Percentiles rank a stretch among this genome's conserved stretches.
Conservation (phyloP, 2,329 filamentous ascomycete genomes). For the Xylariaceae sp. region DNA sequence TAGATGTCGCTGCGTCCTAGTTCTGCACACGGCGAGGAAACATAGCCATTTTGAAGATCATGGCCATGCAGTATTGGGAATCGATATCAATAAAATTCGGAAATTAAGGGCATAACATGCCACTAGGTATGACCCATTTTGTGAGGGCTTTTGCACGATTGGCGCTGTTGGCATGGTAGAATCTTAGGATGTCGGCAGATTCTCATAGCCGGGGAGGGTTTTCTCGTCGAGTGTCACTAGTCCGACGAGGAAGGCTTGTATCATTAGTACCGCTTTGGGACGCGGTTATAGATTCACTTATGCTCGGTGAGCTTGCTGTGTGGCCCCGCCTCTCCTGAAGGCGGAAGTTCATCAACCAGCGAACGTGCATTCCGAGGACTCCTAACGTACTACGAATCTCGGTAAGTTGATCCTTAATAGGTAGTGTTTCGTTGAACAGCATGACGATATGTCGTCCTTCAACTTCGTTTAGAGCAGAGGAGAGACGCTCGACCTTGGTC, state of each 20-base stretch:
- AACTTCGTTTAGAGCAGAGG: conserved; percentile 52
- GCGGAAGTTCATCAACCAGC: conserved; percentile 52
- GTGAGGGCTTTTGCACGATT: not conserved
- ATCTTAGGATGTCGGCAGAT: not conserved
- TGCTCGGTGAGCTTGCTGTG: conserved; percentile 20
- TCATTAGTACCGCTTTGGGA: conserved; percentile 26
- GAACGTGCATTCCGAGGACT: conserved; percentile 55
- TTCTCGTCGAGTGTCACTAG: conserved; percentile 31
- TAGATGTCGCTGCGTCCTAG: not conserved
- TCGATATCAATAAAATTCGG: too few species aligned
- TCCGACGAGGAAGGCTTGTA: conserved; percentile 22
- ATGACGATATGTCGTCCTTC: conserved; percentile 57
- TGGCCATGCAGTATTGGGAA: too few species aligned
- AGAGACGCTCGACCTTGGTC: conserved; percentile 51
- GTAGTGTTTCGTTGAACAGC: conserved; percentile 57
- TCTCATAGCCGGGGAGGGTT: conserved; percentile 30
- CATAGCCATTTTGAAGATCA: not conserved
- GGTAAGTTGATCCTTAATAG: conserved; percentile 57
- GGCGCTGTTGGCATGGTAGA: not conserved
- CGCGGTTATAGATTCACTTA: conserved; percentile 24
- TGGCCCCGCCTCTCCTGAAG: conserved; percentile 41
- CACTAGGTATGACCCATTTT: not conserved
- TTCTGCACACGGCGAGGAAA: not conserved
- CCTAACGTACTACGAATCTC: conserved; percentile 54
- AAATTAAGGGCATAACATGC: not conserved